phyloP scores from a whole-genome alignment of 352 stramenopile genomes.

The Pythium apleroticum region DNA sequence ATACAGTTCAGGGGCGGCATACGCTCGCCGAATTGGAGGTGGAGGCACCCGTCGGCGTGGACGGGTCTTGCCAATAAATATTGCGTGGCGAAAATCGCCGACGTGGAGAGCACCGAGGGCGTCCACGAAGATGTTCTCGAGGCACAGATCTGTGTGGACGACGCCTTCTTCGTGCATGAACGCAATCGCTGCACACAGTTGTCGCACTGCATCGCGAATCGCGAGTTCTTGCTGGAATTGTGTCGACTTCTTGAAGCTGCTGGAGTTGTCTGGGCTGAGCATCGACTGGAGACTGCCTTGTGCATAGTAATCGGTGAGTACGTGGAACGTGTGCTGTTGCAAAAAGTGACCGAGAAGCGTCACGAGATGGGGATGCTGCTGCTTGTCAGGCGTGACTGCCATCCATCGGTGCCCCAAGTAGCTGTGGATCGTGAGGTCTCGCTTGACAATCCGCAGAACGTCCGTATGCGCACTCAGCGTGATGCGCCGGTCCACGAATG shows the following conservation, averaged over 20 bases:
- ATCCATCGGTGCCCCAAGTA: constrained; percentile 22
- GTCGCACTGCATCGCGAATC: constrained; percentile 2
- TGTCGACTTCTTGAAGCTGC: not conserved
- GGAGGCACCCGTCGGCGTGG: not conserved
- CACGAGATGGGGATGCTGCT: constrained; percentile 23
- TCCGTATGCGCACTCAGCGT: not conserved
- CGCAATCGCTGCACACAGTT: constrained; percentile 22
- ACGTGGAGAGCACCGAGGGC: constrained; percentile 11
- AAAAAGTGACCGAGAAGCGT: constrained; percentile 16
- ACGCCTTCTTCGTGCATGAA: constrained; percentile 28
- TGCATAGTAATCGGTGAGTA: constrained; percentile 24
- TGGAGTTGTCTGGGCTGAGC: not conserved
- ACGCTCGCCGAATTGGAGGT: constrained; percentile 11
- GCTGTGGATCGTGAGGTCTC: constrained; percentile 19
- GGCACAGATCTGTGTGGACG: constrained; percentile 24
- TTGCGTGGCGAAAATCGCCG: constrained; percentile 23
- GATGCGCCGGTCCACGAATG: constrained; percentile 21
- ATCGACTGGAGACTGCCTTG: constrained; percentile 13
- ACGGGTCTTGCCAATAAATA: constrained; percentile 10
- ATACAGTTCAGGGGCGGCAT: constrained; percentile 26
- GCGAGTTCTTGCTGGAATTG: constrained; percentile 10
- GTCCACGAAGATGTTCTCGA: constrained; percentile 32
- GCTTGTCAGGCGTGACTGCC: not conserved
- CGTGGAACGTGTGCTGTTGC: constrained; percentile 21
- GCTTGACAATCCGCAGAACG: not conserved